Conservation (phyloP, 2,329 filamentous ascomycete genomes). For the Drechslerella coelobrocha region DNA sequence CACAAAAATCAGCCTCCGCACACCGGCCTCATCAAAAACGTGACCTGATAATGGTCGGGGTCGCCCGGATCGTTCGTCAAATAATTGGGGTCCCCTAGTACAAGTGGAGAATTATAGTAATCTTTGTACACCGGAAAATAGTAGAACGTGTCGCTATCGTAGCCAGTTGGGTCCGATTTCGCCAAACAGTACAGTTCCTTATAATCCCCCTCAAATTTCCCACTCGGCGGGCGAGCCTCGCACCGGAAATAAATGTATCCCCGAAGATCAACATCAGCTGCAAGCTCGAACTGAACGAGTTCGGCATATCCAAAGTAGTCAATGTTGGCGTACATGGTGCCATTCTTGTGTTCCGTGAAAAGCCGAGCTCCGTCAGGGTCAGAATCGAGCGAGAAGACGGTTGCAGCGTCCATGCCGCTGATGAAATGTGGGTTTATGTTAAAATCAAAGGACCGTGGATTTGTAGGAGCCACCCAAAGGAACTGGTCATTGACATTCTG, state of each 20-base stretch:
- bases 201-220: slow-evolving; percentile 23
- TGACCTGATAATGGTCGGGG: slow-evolving; percentile 13
- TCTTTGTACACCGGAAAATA: slow-evolving; percentile 30
- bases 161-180: too few species aligned
- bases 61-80: not conserved
- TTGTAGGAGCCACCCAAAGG: slow-evolving; percentile 9
- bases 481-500: slow-evolving; percentile 25
- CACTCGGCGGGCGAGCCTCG: slow-evolving; percentile 19
- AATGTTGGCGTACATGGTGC: slow-evolving; percentile 27
- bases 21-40: slow-evolving; percentile 36
- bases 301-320: slow-evolving; percentile 13
- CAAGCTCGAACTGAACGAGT: slow-evolving; percentile 6
- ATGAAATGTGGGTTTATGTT: too few species aligned
- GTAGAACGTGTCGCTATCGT: slow-evolving; percentile 7
- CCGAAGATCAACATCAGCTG: not conserved
- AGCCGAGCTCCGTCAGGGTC: slow-evolving; percentile 2
- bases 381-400: slow-evolving; percentile 33
- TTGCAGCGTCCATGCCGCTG: slow-evolving; percentile 11
- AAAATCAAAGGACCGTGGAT: too few species aligned
- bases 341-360: slow-evolving; percentile 13
- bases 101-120: slow-evolving; percentile 29
- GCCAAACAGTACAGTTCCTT: slow-evolving; percentile 32
- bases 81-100: slow-evolving; percentile 9
- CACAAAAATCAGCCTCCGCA: slow-evolving; percentile 4
- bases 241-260: slow-evolving; percentile 16